Evolutionary conservation across 208 protist species (phyloP), one percentile per base, ranked within the genome.

Genomic region (Leishmania braziliensis): DNA sequence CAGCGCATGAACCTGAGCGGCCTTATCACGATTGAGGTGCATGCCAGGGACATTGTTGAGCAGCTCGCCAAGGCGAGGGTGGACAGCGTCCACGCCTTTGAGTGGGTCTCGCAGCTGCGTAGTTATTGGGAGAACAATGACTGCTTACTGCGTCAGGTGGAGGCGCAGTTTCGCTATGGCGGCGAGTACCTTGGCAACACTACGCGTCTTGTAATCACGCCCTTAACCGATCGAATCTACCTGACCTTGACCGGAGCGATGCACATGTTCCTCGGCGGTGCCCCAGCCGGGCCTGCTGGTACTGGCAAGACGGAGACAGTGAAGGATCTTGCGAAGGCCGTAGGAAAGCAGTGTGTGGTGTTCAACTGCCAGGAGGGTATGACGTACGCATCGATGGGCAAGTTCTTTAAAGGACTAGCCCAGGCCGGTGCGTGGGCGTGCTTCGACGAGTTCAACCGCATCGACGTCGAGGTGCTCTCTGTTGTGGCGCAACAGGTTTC

Each of bases 401-500:
- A 99, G 85, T 99, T 99, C 93, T 99, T 99, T 89, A 99, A 99
- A 79, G 97, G 98, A 3, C 93, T 99, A 16, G 98, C 98, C 9
- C 96, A 97, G 81, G 91, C 95, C 33, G 98, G 98, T 74, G 98
- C 98, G 56, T 99, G 98, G 98, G 95, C 98, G 29, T 99, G 98
- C 88, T 99, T 99, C 85, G 99, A 99, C 86, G 99, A 99, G 91
- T 99, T 99, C 95, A 99, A 99, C 90, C 95, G 99, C 79, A 99
- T 99, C 89, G 97, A 99, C 77, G 96, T 99, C 26, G 98, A 99
- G 88, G 97, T 99, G 85, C 92, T 99, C 12, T 99, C 97, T 50
- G 98, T 99, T 48, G 96, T 99, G 73, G 98, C 98, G 39, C 96
- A 98, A 89, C 98, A 99, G 88, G 96, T 99, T 48, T 96, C 95